Evolutionary conservation across 1,284 basidiomycete species (phyloP), one percentile per base, ranked within the genome.

Genomic region (Calocybe gambosa): DNA sequence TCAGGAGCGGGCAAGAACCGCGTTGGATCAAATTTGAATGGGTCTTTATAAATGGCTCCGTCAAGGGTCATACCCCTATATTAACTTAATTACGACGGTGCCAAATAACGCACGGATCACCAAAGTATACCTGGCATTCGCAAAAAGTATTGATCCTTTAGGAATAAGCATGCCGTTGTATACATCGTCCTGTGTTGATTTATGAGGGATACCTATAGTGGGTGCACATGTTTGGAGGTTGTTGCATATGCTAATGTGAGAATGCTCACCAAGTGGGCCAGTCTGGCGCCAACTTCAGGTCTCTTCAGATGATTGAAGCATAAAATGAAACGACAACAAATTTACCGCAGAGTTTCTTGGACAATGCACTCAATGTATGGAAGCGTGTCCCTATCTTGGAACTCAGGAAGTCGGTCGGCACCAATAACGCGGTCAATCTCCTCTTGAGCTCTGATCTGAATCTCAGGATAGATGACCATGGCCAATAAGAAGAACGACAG

Each of bases 361-460:
- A 64, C 28, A 20, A 65, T 49, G 5, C 57, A 59, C 25, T 59
- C 52, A 6, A 63, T 43, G 37, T 61, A 65, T 0, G 60, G 62
- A 7, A 65, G 50, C 3, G 46, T 47, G 0, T 45, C 23, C 12
- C 53, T 55, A 38, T 66, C 64, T 13, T 49, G 58, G 45, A 74
- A 67, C 0, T 58, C 62, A 2, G 75, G 75, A 2, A 75, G 59
- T 16, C 73, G 63, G 18, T 57, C 59, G 8, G 47, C 45, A 6
- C 70, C 71, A 35, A 74, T 51, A 31, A 74, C 66, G 1, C 50
- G 26, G 47, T 76, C 74, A 8, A 78, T 53, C 50, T 77, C 75
- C 6, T 61, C 55, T 29, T 29, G 28, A 5, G 28, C 28, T 10
- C 10, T 29, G 9, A 3, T 29, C 28, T 29, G 28, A 10, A 73